Conservation (phyloP, 495 filamentous ascomycete species). For the Wilcoxina mikolae region DNA sequence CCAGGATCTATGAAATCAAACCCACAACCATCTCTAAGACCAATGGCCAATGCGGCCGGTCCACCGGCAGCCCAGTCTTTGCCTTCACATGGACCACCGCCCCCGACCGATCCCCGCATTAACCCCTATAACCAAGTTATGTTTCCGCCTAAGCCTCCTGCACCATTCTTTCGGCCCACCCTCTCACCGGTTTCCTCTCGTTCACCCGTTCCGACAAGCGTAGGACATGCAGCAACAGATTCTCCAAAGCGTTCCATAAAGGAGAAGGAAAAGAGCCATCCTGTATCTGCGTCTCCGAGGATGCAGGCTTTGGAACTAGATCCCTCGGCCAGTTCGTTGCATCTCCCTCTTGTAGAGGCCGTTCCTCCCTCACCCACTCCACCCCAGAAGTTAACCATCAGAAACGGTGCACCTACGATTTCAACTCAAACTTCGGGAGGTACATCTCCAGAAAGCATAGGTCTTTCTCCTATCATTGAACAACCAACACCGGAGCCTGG, state of each 20-base stretch:
- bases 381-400: background rate
- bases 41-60: background rate
- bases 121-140: conserved; percentile 11
- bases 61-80: too few species aligned
- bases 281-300: background rate
- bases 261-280: background rate
- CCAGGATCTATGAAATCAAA: background rate
- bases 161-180: conserved; percentile 14
- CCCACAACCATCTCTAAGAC: background rate
- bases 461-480: conserved; percentile 3
- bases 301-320: background rate
- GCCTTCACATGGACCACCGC: too few species aligned
- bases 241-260: conserved; percentile 32
- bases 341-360: conserved; percentile 1
- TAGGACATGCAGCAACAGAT: conserved; percentile 2
- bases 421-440: background rate
- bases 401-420: background rate
- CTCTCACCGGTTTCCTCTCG: conserved; percentile 23
- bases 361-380: background rate
- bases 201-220: conserved; percentile 17
- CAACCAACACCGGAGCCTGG: background rate
- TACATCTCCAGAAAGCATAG: background rate
- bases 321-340: conserved; percentile 2
- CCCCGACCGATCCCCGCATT: too few species aligned
- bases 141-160: conserved; percentile 13